Evolutionary conservation across 2,329 filamentous ascomycete genomes (phyloP), one percentile per base, ranked within the genome.

Genomic region (Graphiopsis chlorocephala): DNA sequence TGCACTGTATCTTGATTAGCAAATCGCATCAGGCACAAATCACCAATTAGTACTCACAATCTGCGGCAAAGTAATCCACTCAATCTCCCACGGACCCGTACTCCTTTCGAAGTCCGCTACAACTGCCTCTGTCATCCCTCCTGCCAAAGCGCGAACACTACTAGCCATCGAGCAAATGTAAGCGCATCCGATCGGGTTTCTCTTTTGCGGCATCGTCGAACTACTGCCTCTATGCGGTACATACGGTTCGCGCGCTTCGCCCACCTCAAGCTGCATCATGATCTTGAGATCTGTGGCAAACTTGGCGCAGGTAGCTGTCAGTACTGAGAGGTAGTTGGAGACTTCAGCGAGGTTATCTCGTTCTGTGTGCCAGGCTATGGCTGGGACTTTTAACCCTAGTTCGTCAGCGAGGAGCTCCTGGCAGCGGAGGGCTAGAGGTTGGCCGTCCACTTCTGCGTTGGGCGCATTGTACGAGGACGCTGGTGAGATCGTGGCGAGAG

Each of bases 201-300:
- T 45, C n/a, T 45, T 45, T n/a, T 45, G 38, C 8, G 38, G 38
- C 38, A 45, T 45, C 3, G 38, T 45, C 4, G 38, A 45, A 10
- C 38, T 45, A 45, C 38, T 45, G 8, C 38, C 38, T 20, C 38
- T 20, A 64, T 85, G 82, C 1, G 82, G 80, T 1, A 84, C 81
- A 45, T 83, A 85, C 14, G 72, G 71, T 57, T 74, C 72, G 14
- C 68, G 35, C 4, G 68, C 71, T 60, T 74, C 72, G 35, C 64
- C 65, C n/a, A 74, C 69, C 63, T 74, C 72, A 3, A 68, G 64
- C 67, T 74, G 72, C 71, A 71, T 71, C 68, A 74, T 69, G 28
- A 73, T 65, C 42, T 72, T 72, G 4, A 74, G 64, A 65, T 74
- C 72, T 3, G 70, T 70, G 12, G 71, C 72, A 56, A 73, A 73